Base-by-base conservation (phyloP, 2,329 filamentous ascomycete genomes). In the Aspergillus sp. region DNA sequence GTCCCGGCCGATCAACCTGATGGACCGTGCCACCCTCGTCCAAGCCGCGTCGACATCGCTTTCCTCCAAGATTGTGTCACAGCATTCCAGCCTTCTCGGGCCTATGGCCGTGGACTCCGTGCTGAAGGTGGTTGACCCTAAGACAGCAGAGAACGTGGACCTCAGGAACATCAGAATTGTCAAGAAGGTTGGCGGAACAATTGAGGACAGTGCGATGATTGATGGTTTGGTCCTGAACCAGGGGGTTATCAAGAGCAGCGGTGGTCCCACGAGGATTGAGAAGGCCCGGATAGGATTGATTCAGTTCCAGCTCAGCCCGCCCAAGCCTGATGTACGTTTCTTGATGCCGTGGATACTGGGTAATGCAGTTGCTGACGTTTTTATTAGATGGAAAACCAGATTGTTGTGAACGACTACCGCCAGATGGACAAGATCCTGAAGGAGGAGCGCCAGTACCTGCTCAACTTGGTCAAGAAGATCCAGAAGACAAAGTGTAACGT, bases 391-490 rank as follows among this genome's bases (percentile, higher is more conserved):
- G 95, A 99, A 82, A 99, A 99, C 80, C 95, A 96, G 72, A 98
- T 99, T 64, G 89, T 96, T 33, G 95, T 99, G 71, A 99, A 99
- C 78, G 95, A 99, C 81, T 99, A 99, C 84, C 86, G 95, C 72
- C 95, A 99, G 77, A 99, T 99, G 95, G 95, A 99, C 83, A 99
- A 98, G 85, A 99, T 99, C 66, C 86, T 99, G 68, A 99, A 99
- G 81, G 95, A 99, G 80, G 95, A 99, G 82, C 91, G 95, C 66
- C 90, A 95, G 67, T 99, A 99, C 79, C 86, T 99, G 64, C 85
- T 99, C 58, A 98, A 98, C 82, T 90, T 99, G 86, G 93, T 96
- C 73, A 98, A 99, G 86, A 99, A 98, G 85, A 99, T 99, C 78
- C 97, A 98, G 82, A 99, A 98, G 84, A 93, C 95, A 66, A 99